A percentile compares a stretch with the other conserved stretches of the same genome.
These are phyloP conservation scores for Cynara cardunculus DNA, from an alignment of 129 eudicot genomes.

Conservation along the genomic window DNA sequence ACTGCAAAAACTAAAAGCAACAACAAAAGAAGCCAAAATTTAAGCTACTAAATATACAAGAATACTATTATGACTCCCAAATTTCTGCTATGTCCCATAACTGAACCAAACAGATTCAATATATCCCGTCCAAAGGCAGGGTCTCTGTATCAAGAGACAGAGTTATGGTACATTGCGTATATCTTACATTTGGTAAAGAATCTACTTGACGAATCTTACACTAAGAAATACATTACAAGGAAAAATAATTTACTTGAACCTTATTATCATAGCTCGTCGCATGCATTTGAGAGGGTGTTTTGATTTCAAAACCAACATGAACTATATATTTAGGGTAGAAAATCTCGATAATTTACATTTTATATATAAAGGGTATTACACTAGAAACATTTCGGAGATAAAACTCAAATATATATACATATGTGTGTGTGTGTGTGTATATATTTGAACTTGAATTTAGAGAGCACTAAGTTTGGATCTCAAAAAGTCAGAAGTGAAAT, in stretches of 20 bases:
- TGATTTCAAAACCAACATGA: neutral
- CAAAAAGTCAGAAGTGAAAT: neutral
- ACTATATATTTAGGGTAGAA: neutral
- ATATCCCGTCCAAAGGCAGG: neutral
- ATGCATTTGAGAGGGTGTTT: neutral
- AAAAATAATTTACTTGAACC: neutral
- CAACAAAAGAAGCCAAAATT: neutral
- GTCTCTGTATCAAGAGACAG: neutral
- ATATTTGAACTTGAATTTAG: neutral
- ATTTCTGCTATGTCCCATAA: neutral
- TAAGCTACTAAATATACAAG: neutral
- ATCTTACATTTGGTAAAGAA: neutral
- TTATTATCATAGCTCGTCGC: neutral
- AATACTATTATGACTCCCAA: neutral
- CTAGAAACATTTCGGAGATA: neutral
- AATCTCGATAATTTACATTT: neutral
- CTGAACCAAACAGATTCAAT: neutral
- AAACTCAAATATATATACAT: neutral
- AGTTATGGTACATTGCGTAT: neutral
- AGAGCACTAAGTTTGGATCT: neutral
- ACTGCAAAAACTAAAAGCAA: neutral
- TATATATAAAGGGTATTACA: neutral
- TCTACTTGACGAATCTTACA: neutral
- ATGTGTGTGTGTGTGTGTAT: neutral
- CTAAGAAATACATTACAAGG: neutral